These are phyloP conservation scores for Populus simonii DNA, from an alignment of 345 rosid species.

Conservation along the genomic window DNA sequence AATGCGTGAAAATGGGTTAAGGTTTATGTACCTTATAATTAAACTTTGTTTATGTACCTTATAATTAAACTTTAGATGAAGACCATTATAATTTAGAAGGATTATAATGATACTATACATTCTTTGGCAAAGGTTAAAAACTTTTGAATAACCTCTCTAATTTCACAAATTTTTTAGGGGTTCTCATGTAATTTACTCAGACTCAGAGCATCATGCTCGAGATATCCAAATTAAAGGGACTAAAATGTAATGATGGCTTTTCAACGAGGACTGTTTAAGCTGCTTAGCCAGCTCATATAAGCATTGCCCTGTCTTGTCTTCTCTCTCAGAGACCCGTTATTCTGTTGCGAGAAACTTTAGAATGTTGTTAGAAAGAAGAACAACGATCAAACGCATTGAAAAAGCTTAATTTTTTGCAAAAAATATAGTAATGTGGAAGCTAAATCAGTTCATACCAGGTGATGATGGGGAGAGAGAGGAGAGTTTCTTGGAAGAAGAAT, in stretches of 20 bases:
- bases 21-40: background rate
- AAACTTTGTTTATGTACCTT: background rate
- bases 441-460: constrained; percentile 44
- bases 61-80: background rate
- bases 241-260: background rate
- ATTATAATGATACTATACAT: too few species aligned
- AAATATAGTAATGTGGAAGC: constrained; percentile 46
- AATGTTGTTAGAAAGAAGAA: background rate
- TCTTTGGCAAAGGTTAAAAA: too few species aligned
- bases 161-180: background rate
- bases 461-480: constrained; percentile 47
- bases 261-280: background rate
- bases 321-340: background rate
- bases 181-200: background rate
- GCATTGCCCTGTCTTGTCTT: background rate
- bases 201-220: background rate
- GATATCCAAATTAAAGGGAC: background rate
- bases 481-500: constrained; percentile 55
- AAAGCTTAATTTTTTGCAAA: background rate
- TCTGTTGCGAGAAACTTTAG: background rate
- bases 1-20: too few species aligned
- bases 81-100: too few species aligned
- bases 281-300: background rate
- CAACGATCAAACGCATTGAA: background rate
- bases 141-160: too few species aligned